Evolutionary conservation across 73 alveolate species (phyloP).

Genomic region (Loxodes magnus): DNA sequence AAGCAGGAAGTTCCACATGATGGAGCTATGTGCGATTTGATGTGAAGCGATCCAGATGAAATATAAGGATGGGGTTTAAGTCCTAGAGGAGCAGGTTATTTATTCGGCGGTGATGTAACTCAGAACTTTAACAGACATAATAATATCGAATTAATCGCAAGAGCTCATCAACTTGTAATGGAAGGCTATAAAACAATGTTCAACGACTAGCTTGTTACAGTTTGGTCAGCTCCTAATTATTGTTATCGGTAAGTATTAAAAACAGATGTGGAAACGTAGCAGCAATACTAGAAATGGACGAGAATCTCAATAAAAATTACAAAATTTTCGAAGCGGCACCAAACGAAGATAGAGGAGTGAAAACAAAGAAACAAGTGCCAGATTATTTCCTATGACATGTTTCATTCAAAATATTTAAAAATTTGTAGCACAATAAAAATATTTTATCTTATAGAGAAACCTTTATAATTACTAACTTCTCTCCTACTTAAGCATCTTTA

Average conservation of each 20-base stretch:
- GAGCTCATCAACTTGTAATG: conserved; percentile 95
- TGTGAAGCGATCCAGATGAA: conserved; percentile 96
- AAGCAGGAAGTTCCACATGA: conserved; percentile 98
- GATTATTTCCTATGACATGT: conserved; percentile 96
- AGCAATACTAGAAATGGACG: conserved; percentile 85
- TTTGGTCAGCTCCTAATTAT: conserved; percentile 95
- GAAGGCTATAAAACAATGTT: conserved; percentile 91
- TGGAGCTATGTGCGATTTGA: conserved; percentile 96
- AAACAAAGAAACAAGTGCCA: conserved; percentile 96
- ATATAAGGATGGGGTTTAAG: conserved; percentile 74
- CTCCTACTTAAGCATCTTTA: no score
- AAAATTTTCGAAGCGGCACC: conserved; percentile 92
- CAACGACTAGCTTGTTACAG: conserved; percentile 77
- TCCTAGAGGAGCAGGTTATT: conserved; percentile 95
- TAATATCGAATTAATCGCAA: conserved; percentile 66
- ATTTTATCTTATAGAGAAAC: no score
- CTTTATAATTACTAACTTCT: no score
- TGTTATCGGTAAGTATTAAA: conserved; percentile 64
- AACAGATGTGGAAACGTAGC: conserved; percentile 94
- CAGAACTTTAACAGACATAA: conserved; percentile 64
- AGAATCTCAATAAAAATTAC: conserved; percentile 58
- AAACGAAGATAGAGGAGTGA: conserved; percentile 89
- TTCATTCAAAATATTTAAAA: no score
- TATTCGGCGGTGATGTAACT: conserved; percentile 87
- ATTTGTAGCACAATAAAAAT: no score